phyloP scores from a whole-genome alignment of 2,329 filamentous ascomycete species.

The Thermothelomyces thermophilus region DNA sequence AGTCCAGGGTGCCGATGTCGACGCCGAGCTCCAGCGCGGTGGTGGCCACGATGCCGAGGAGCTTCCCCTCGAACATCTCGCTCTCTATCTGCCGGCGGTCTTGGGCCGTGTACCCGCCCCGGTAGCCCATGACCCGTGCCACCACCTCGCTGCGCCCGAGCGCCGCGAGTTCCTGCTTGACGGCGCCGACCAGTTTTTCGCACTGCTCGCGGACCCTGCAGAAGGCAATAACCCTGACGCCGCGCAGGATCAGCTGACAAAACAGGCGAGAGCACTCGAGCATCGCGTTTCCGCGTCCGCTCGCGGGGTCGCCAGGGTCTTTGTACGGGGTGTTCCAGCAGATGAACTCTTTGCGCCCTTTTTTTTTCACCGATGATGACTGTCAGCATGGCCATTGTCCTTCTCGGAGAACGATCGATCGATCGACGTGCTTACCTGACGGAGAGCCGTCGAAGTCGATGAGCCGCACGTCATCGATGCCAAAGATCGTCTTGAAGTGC shows the following conservation, averaged over 20 bases:
- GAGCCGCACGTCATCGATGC: conserved; percentile 70
- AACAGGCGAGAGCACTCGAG: conserved; percentile 85
- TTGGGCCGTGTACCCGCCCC: conserved; percentile 88
- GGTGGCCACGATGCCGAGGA: conserved; percentile 89
- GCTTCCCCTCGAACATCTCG: conserved; percentile 94
- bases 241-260: conserved; percentile 79
- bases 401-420: neutral
- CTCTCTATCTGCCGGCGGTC: conserved; percentile 82
- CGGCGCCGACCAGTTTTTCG: conserved; percentile 72
- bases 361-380: neutral
- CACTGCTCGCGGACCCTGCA: conserved; percentile 83
- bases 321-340: conserved; percentile 98
- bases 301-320: conserved; percentile 78
- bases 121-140: conserved; percentile 85
- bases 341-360: conserved; percentile 74
- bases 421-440: conserved; percentile 45
- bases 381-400: neutral
- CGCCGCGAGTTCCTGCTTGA: conserved; percentile 68
- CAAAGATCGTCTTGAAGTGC: conserved; percentile 94
- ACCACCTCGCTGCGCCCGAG: conserved; percentile 70
- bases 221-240: conserved; percentile 88
- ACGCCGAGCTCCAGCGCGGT: conserved; percentile 90
- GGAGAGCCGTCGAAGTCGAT: conserved; percentile 92
- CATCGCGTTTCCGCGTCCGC: conserved; percentile 76
- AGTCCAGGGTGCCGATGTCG: conserved; percentile 90